Percentiles rank a stretch among this genome's conserved stretches.
Evolutionary conservation across 148 eudicot species (phyloP).

Genomic region (Persicaria maculosa): DNA sequence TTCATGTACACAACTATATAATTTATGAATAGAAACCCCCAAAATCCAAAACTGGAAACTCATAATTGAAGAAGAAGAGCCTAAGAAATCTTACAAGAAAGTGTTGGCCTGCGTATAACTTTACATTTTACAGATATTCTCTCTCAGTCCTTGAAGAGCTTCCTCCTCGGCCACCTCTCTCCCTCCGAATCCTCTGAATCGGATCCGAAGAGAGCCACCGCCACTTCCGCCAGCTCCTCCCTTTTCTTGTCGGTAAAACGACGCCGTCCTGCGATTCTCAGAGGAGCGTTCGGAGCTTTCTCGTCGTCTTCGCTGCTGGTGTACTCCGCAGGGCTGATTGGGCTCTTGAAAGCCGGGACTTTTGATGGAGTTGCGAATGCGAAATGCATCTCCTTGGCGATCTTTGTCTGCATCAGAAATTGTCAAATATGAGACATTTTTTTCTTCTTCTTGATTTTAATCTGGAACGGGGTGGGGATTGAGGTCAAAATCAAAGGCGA

Average conservation of each 20-base stretch:
- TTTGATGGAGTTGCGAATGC: slow-evolving; percentile 61
- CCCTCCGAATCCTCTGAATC: slow-evolving; percentile 20
- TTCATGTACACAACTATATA: slow-evolving; percentile 6
- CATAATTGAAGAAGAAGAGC: neutral
- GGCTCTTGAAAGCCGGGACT: slow-evolving; percentile 28
- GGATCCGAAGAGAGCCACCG: slow-evolving; percentile 44
- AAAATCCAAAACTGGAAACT: neutral
- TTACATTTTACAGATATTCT: neutral
- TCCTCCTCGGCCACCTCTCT: slow-evolving; percentile 28
- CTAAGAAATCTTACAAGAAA: neutral
- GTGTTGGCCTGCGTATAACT: neutral
- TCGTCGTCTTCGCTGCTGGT: slow-evolving; percentile 16
- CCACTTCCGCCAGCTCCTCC: slow-evolving; percentile 22
- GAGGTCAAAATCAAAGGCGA: neutral
- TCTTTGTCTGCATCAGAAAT: slow-evolving; percentile 34
- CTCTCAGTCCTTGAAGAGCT: slow-evolving; percentile 5
- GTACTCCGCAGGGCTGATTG: slow-evolving; percentile 21
- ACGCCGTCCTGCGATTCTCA: slow-evolving; percentile 29
- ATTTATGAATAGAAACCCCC: neutral
- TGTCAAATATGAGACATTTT: neutral
- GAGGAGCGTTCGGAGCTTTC: slow-evolving; percentile 63
- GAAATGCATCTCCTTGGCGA: slow-evolving; percentile 58
- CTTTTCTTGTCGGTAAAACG: slow-evolving; percentile 33
- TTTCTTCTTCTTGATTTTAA: neutral
- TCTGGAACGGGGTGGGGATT: neutral